phyloP scores from a whole-genome alignment of 306 rosid species.

The Sicyos edulis region DNA sequence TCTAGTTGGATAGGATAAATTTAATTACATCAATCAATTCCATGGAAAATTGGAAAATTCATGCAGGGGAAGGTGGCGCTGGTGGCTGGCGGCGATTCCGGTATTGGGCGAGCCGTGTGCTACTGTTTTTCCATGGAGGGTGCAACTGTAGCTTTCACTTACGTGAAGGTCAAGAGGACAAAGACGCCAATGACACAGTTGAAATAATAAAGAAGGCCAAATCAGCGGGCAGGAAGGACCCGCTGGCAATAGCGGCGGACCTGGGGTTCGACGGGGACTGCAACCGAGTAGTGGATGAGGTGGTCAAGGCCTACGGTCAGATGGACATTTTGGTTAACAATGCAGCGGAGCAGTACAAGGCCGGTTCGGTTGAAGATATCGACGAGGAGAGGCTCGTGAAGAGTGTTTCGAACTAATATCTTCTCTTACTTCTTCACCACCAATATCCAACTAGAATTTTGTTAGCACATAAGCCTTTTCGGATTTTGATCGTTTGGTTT shows the following conservation, averaged over 20 bases:
- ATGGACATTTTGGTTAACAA: constrained; percentile 66
- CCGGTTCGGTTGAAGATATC: constrained; percentile 50
- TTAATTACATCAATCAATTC: too few species aligned
- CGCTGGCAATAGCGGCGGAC: constrained; percentile 63
- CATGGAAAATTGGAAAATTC: too few species aligned
- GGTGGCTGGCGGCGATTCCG: constrained; percentile 77
- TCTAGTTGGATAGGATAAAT: too few species aligned
- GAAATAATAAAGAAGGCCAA: constrained; percentile 43
- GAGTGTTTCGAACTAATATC: constrained; percentile 72
- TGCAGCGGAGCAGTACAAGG: constrained; percentile 63
- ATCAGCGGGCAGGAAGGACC: constrained; percentile 44
- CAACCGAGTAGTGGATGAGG: constrained; percentile 52
- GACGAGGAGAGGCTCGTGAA: constrained; percentile 52
- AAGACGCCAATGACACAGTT: constrained; percentile 56
- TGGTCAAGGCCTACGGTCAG: constrained; percentile 42
- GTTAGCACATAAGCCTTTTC: too few species aligned
- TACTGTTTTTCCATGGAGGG: constrained; percentile 64
- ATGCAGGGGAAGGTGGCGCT: constrained; percentile 62
- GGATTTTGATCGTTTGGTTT: not conserved
- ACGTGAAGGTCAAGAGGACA: constrained; percentile 67
- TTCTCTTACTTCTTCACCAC: constrained; percentile 58
- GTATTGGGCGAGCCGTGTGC: constrained; percentile 70
- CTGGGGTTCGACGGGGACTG: constrained; percentile 71
- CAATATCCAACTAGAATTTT: too few species aligned
- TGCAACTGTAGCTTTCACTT: constrained; percentile 72